Percentiles rank a stretch among this genome's conserved stretches.
phyloP scores from a whole-genome alignment of 345 rosid genomes.

The Salix exigua region DNA sequence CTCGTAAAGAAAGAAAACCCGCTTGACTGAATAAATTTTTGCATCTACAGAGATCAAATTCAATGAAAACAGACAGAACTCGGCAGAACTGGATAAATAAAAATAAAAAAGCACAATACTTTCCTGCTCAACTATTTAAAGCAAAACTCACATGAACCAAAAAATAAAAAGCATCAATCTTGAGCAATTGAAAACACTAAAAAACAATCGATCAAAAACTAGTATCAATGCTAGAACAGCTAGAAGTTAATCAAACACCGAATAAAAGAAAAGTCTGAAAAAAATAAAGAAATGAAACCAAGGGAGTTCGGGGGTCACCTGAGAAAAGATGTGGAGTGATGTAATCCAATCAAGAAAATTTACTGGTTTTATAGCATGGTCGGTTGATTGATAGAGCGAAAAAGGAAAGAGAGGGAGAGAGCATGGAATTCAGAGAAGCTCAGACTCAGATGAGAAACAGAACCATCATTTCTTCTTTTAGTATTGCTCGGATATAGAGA shows the following conservation, averaged over 20 bases:
- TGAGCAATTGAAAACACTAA: background rate
- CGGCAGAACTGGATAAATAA: background rate
- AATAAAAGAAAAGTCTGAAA: background rate
- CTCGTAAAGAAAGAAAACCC: constrained; percentile 16
- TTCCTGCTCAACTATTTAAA: background rate
- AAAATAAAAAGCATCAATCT: background rate
- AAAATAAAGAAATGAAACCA: background rate
- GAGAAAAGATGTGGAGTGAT: background rate
- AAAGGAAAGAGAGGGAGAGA: background rate
- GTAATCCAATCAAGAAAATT: background rate
- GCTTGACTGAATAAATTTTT: background rate
- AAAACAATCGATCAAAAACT: background rate
- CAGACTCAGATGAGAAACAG: constrained; percentile 3
- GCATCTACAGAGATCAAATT: background rate
- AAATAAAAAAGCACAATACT: background rate
- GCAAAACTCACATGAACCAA: background rate
- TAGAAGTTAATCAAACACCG: background rate
- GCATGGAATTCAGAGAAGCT: constrained; percentile 6
- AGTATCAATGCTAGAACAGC: background rate
- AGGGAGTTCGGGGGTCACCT: background rate
- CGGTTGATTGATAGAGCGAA: too few species aligned
- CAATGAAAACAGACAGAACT: constrained; percentile 8
- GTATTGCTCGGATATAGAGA: background rate
- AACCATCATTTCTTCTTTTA: background rate
- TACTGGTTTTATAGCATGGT: background rate